Evolutionary conservation across 176 grass and related monocot species (phyloP), one percentile per base, ranked within the genome.

Genomic region (Bolboschoenus planiculmis): DNA sequence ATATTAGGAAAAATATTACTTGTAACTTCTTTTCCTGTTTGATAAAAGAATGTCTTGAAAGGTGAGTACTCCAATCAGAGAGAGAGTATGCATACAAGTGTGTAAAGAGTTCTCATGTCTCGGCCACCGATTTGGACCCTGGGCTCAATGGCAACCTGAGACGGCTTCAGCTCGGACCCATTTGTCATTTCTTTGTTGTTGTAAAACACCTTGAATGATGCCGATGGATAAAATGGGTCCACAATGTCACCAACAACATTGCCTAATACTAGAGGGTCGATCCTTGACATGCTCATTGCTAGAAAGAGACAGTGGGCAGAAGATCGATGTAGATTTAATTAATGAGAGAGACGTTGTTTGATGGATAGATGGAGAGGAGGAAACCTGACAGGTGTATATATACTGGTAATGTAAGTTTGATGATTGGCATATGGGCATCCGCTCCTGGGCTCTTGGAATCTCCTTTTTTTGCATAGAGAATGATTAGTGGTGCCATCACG

Each of bases 21-120:
- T n/a, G n/a, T n/a, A n/a, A n/a, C 1, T 4, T 33, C 29, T 63
- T 63, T 31, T 33, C n/a, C n/a, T n/a, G n/a, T n/a, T n/a, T 23
- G 9, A 44, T 72, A 23, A 72, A 44, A 24, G 39, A 2, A 37
- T 72, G 11, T 72, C 8, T 72, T 43, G 35, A 15, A 64, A 4
- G 13, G 29, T 15, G 34, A 16, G 44, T 47, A 47, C 62, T 65
- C 34, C 3, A 39, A n/a, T 8, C 2, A 86, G 79, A 86, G 85
- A 80, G 88, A 90, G 80, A 70, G 50, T 78, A 50, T 57, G 20
- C 66, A 63, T 31, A 85, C 95, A 86, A 97, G 95, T 16, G 95
- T 97, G 58, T 97, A 97, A 16, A 97, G 81, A 33, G 87, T 97
- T 56, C 95, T 89, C 88, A 92, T 89, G 78, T 97, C 90, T 29